Conservation (phyloP, 768 basidiomycete genomes). For the Suillus ampliporus region DNA sequence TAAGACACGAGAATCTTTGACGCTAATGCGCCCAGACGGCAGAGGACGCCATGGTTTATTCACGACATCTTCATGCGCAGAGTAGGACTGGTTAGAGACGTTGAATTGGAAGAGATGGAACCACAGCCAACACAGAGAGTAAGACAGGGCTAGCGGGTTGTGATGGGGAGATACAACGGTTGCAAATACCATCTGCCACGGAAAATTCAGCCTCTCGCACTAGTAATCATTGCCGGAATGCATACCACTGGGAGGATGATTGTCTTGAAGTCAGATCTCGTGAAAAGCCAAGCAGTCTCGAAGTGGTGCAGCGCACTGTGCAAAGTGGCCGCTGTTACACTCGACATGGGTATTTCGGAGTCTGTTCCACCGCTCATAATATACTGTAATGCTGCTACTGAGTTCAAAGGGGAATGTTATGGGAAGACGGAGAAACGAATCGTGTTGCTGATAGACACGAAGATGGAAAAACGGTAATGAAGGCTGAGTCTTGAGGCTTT, state of each 20-base stretch:
- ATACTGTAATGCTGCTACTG: too few species aligned
- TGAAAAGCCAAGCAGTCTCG: constrained; percentile 40
- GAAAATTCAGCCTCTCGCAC: neutral
- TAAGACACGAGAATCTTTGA: constrained; percentile 24
- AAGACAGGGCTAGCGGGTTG: neutral
- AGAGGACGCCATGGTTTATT: constrained; percentile 46
- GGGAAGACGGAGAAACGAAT: too few species aligned
- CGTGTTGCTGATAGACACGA: too few species aligned
- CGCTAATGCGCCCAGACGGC: constrained; percentile 40
- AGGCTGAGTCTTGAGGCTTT: too few species aligned
- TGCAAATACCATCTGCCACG: constrained; percentile 17
- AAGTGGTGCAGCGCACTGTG: constrained; percentile 14
- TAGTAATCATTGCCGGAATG: neutral
- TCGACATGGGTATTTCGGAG: too few species aligned
- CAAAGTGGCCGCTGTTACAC: too few species aligned
- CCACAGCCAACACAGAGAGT: constrained; percentile 34
- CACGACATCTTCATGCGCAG: constrained; percentile 34
- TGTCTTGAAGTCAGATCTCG: constrained; percentile 41
- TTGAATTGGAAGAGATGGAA: constrained; percentile 39
- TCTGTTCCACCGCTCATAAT: too few species aligned
- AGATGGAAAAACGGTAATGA: too few species aligned
- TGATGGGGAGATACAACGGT: constrained; percentile 11
- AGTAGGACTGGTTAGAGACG: constrained; percentile 39
- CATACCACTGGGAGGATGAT: constrained; percentile 42
- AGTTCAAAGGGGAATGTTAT: too few species aligned